Percentiles rank a stretch among this genome's conserved stretches.
Evolutionary conservation across 139 green algal genomes (phyloP).

Genomic region (Tetraselmis chui): DNA sequence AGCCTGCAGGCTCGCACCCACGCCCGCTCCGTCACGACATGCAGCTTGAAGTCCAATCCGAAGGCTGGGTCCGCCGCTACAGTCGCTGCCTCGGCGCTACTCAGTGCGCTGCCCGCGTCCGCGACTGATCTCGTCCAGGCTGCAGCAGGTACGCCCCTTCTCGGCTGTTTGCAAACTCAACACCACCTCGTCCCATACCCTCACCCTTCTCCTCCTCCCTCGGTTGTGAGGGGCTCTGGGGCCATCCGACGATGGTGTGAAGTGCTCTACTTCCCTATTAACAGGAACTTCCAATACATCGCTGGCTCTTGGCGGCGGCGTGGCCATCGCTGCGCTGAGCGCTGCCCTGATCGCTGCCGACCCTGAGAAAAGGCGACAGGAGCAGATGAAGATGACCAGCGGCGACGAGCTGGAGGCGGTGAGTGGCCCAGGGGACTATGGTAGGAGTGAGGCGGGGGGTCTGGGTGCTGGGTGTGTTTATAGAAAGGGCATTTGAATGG

Average conservation of each 20-base stretch:
- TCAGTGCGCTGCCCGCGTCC: neutral
- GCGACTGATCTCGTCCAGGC: neutral
- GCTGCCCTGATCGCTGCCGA: slow-evolving; percentile 66
- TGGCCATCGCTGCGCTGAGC: slow-evolving; percentile 61
- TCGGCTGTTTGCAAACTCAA: neutral
- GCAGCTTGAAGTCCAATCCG: neutral
- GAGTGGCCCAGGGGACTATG: slow-evolving; percentile 9
- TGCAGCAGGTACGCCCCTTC: neutral
- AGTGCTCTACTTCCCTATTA: no score
- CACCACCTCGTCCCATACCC: neutral
- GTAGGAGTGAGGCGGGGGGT: no score
- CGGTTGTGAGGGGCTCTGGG: no score
- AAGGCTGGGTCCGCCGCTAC: neutral
- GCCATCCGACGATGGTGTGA: no score
- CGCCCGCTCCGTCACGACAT: neutral
- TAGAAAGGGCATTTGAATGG: no score
- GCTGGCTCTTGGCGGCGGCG: slow-evolving; percentile 53
- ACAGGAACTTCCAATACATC: neutral
- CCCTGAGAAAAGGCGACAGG: slow-evolving; percentile 60
- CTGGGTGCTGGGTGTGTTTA: no score
- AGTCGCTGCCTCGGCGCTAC: neutral
- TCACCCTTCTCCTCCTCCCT: neutral
- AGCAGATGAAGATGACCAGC: slow-evolving; percentile 68
- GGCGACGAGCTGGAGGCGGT: slow-evolving; percentile 91
- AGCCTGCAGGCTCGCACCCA: neutral